These are phyloP conservation scores for Lepiota subincarnata DNA, from an alignment of 768 basidiomycete genomes.

Conservation along the genomic window DNA sequence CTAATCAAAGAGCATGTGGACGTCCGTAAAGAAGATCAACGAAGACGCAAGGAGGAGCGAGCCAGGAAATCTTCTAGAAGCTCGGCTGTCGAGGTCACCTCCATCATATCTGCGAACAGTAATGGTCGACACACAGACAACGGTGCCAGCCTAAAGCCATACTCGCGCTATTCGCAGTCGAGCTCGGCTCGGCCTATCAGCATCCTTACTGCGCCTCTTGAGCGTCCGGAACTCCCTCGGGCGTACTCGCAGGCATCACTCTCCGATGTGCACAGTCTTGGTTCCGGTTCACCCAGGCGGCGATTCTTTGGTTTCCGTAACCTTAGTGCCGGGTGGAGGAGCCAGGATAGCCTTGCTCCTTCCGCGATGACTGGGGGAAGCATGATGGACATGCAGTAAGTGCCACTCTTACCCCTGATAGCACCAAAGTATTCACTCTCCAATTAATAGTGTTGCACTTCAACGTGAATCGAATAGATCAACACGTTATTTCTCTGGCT, in stretches of 20 bases:
- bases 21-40: slow-evolving; percentile 74
- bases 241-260: slow-evolving; percentile 77
- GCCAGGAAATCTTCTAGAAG: slow-evolving; percentile 72
- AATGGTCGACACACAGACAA: slow-evolving; percentile 52
- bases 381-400: slow-evolving; percentile 92
- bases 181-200: slow-evolving; percentile 57
- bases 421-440: slow-evolving; percentile 10
- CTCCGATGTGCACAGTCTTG: slow-evolving; percentile 73
- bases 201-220: slow-evolving; percentile 53
- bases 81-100: slow-evolving; percentile 67
- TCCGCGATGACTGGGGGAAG: slow-evolving; percentile 78
- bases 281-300: slow-evolving; percentile 62
- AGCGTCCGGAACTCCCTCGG: slow-evolving; percentile 58
- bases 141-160: slow-evolving; percentile 43
- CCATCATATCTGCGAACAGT: slow-evolving; percentile 67
- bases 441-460: slow-evolving; percentile 58
- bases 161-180: slow-evolving; percentile 56
- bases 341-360: slow-evolving; percentile 77
- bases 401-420: slow-evolving; percentile 18
- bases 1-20: slow-evolving; percentile 89
- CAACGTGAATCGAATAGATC: slow-evolving; percentile 54
- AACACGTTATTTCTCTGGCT: slow-evolving; percentile 25
- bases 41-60: slow-evolving; percentile 66
- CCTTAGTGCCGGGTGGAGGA: slow-evolving; percentile 66
- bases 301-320: slow-evolving; percentile 79